These are phyloP conservation scores for Pestalotiopsis sp. DNA, from an alignment of 2,329 filamentous ascomycete species.

Conservation along the genomic window DNA sequence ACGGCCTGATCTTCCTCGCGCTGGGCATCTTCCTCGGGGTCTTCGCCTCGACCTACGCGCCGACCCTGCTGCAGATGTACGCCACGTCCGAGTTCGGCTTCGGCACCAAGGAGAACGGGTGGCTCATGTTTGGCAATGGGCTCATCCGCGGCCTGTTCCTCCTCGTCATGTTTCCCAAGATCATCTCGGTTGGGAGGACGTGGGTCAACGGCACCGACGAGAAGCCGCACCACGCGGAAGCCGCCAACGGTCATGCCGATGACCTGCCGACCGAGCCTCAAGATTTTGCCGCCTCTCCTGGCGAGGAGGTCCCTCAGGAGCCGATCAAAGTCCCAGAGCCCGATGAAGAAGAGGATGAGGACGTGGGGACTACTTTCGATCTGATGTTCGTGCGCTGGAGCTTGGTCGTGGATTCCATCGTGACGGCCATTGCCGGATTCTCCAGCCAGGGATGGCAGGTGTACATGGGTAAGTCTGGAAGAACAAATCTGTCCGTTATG, in stretches of 20 bases:
- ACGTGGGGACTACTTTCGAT: slow-evolving; percentile 54
- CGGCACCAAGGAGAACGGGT: slow-evolving; percentile 57
- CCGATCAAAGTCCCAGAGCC: slow-evolving; percentile 23
- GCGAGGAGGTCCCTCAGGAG: slow-evolving; percentile 29
- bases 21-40: slow-evolving; percentile 69
- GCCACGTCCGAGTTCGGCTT: slow-evolving; percentile 57
- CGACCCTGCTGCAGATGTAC: slow-evolving; percentile 63
- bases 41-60: slow-evolving; percentile 70
- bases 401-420: slow-evolving; percentile 63
- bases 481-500: neutral
- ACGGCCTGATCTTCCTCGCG: slow-evolving; percentile 66
- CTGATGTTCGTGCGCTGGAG: slow-evolving; percentile 69
- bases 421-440: slow-evolving; percentile 67
- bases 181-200: slow-evolving; percentile 50
- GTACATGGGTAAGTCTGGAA: slow-evolving; percentile 53
- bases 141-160: slow-evolving; percentile 58
- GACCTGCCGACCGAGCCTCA: slow-evolving; percentile 24
- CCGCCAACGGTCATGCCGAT: slow-evolving; percentile 13
- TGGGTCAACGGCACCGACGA: slow-evolving; percentile 32
- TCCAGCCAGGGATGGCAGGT: slow-evolving; percentile 69
- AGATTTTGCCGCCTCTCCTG: slow-evolving; percentile 26
- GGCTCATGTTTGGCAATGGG: slow-evolving; percentile 58
- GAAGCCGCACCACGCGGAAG: neutral
- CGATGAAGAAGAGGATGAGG: slow-evolving; percentile 33
- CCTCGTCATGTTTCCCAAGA: slow-evolving; percentile 54